These are phyloP conservation scores for Russula abietina DNA, from an alignment of 768 basidiomycete genomes.

Conservation along the genomic window DNA sequence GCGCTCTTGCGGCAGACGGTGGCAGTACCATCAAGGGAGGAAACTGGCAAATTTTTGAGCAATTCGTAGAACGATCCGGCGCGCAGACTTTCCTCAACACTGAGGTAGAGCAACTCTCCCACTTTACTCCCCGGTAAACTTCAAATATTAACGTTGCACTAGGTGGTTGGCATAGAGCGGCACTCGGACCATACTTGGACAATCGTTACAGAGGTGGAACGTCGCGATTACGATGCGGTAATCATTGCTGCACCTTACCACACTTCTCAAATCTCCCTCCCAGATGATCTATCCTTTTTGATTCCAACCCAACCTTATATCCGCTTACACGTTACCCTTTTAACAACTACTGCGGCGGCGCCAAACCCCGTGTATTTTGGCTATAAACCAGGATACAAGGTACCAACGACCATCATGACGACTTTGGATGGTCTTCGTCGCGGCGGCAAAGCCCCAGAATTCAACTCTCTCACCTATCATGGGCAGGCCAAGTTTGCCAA, in stretches of 20 bases:
- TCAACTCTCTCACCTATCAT: conserved; percentile 81
- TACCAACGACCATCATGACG: conserved; percentile 68
- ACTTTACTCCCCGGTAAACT: neutral
- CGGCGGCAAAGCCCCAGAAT: conserved; percentile 62
- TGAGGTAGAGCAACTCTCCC: conserved; percentile 39
- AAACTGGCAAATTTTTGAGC: conserved; percentile 79
- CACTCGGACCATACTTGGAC: conserved; percentile 41
- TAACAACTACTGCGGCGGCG: conserved; percentile 65
- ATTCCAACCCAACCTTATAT: conserved; percentile 74
- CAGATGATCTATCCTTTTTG: conserved; percentile 41
- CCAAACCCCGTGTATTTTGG: conserved; percentile 67
- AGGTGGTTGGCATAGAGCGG: conserved; percentile 39
- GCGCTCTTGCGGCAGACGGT: conserved; percentile 64
- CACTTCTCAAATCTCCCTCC: conserved; percentile 51
- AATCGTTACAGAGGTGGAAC: conserved; percentile 43
- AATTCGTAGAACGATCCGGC: conserved; percentile 63
- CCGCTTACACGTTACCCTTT: conserved; percentile 80
- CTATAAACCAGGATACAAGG: conserved; percentile 35
- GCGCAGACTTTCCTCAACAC: conserved; percentile 71
- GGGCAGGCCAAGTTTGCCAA: conserved; percentile 34
- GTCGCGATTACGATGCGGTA: conserved; percentile 55
- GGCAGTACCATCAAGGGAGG: conserved; percentile 68
- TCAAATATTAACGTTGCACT: conserved; percentile 25
- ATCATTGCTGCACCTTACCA: conserved; percentile 87
- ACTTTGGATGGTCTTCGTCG: conserved; percentile 53